These are phyloP conservation scores for Gossypium arboreum DNA, from an alignment of 345 rosid genomes.

Conservation along the genomic window DNA sequence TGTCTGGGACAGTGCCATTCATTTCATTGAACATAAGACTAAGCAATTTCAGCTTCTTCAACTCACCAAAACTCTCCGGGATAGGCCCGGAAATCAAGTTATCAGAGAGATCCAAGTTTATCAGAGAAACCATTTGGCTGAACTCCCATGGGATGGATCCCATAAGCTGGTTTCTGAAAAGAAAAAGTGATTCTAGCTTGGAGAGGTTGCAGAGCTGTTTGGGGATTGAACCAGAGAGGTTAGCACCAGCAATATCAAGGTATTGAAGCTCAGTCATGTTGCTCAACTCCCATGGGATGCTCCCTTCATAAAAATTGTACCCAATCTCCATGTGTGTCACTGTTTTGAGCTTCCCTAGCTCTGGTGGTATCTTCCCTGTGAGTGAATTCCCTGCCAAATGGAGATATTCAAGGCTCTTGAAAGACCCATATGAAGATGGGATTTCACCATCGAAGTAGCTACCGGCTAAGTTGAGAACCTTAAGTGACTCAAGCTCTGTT, in stretches of 20 bases:
- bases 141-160: slow-evolving; percentile 72
- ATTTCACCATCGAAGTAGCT: slow-evolving; percentile 84
- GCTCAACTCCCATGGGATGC: slow-evolving; percentile 74
- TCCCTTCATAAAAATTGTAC: slow-evolving; percentile 71
- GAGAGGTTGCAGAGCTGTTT: slow-evolving; percentile 67
- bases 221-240: slow-evolving; percentile 73
- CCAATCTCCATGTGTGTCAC: slow-evolving; percentile 93
- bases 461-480: slow-evolving; percentile 81
- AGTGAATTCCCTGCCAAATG: slow-evolving; percentile 83
- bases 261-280: slow-evolving; percentile 74
- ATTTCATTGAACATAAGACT: slow-evolving; percentile 83
- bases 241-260: slow-evolving; percentile 84
- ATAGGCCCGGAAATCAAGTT: slow-evolving; percentile 69
- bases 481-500: slow-evolving; percentile 50
- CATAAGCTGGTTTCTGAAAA: slow-evolving; percentile 66
- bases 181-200: slow-evolving; percentile 76
- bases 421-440: slow-evolving; percentile 66
- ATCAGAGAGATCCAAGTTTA: slow-evolving; percentile 80
- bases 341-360: slow-evolving; percentile 61
- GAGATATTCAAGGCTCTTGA: slow-evolving; percentile 64
- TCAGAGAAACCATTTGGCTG: slow-evolving; percentile 45
- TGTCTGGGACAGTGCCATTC: slow-evolving; percentile 76
- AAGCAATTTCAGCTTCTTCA: slow-evolving; percentile 69
- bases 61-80: slow-evolving; percentile 66
- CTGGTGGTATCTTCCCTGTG: slow-evolving; percentile 59